A percentile compares a stretch with the other conserved stretches of the same genome.
Conservation (phyloP, 805 yeast species). For the Saturnispora halmiae region DNA sequence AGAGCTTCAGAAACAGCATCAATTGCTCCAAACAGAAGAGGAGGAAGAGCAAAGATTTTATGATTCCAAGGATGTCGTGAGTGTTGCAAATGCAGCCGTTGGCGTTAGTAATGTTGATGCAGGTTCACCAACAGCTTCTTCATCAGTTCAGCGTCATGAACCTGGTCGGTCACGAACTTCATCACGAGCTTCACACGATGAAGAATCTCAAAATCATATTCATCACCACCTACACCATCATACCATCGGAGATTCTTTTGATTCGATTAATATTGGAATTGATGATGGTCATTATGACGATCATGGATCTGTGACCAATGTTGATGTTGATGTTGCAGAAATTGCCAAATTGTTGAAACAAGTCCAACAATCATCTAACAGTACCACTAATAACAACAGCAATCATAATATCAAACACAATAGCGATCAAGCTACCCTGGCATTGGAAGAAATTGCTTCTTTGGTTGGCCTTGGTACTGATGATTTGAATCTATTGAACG, state of each 20-base stretch:
- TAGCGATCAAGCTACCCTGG: neutral
- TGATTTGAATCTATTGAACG: constrained; percentile 5
- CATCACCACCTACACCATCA: neutral
- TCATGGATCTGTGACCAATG: neutral
- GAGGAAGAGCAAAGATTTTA: constrained; percentile 5
- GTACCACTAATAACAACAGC: neutral
- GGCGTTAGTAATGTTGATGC: constrained; percentile 1
- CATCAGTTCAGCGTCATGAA: too few relatives aligned
- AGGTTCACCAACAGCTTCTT: neutral
- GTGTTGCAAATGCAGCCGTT: constrained; percentile 10
- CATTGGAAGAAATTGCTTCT: constrained; percentile 4
- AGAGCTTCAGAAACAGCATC: constrained; percentile 9
- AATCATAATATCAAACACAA: neutral
- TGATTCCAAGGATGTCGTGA: neutral
- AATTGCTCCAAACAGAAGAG: constrained; percentile 8
- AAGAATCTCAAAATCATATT: too few relatives aligned
- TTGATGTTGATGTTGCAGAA: constrained; percentile 14
- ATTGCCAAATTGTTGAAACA: constrained; percentile 14
- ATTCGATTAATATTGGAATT: constrained; percentile 5
- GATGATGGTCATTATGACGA: constrained; percentile 3
- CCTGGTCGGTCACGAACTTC: too few relatives aligned
- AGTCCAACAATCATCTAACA: constrained; percentile 13
- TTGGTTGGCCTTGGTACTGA: constrained; percentile 6
- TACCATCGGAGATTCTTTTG: neutral
- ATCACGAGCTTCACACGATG: too few relatives aligned